Conservation (phyloP, 1,284 basidiomycete species). For the Ceratobasidium papillatum region DNA sequence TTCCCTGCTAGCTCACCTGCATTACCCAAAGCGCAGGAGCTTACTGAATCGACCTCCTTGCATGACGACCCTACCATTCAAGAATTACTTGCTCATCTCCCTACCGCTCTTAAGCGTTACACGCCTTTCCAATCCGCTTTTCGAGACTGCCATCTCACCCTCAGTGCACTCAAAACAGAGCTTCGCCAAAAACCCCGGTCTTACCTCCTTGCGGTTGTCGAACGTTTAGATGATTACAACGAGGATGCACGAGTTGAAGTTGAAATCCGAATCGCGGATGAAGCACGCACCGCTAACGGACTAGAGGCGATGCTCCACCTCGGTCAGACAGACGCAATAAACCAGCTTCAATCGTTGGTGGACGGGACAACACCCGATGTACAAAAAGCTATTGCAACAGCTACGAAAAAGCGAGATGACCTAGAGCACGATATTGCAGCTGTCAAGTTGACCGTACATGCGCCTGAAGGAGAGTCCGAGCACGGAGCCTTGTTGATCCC, state of each 20-base stretch:
- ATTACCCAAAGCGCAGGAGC: background rate
- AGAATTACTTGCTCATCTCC: slow-evolving; percentile 21
- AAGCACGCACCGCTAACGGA: slow-evolving; percentile 72
- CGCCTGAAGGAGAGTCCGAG: slow-evolving; percentile 45
- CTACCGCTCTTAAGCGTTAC: slow-evolving; percentile 29
- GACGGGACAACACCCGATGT: slow-evolving; percentile 64
- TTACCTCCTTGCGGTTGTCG: slow-evolving; percentile 64
- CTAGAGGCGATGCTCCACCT: slow-evolving; percentile 76
- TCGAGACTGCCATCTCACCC: slow-evolving; percentile 71
- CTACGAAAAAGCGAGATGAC: slow-evolving; percentile 72
- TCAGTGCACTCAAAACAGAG: slow-evolving; percentile 62
- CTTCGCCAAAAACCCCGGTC: slow-evolving; percentile 48
- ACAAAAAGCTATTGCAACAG: slow-evolving; percentile 59
- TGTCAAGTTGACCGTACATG: slow-evolving; percentile 67
- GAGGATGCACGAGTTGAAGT: slow-evolving; percentile 88
- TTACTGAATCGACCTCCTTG: background rate
- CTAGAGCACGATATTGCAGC: slow-evolving; percentile 81
- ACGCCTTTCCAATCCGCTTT: slow-evolving; percentile 64
- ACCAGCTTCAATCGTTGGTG: slow-evolving; percentile 68
- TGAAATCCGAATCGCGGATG: slow-evolving; percentile 84
- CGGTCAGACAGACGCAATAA: slow-evolving; percentile 62
- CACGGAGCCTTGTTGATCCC: background rate
- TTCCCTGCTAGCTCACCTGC: slow-evolving; percentile 15
- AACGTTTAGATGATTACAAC: slow-evolving; percentile 77
- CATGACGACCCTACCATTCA: slow-evolving; percentile 3